phyloP scores from a whole-genome alignment of 148 eudicot genomes.

The Selenicereus undatus region DNA sequence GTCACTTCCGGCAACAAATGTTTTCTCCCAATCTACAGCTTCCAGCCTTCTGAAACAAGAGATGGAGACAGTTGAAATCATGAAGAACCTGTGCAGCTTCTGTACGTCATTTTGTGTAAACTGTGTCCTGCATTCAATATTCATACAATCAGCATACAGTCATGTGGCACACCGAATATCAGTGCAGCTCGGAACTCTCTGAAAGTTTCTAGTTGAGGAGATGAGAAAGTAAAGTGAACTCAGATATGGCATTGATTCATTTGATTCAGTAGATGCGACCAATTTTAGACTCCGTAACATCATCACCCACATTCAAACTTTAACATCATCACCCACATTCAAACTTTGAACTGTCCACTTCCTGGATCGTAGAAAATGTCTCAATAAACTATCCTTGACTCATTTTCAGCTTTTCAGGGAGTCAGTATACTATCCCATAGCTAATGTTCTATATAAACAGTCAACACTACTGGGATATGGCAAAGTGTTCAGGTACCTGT shows the following conservation, averaged over 20 bases:
- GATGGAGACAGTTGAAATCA: constrained; percentile 14
- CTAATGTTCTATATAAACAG: too few relatives aligned
- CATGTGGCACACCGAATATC: neutral
- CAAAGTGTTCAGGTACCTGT: too few relatives aligned
- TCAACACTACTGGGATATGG: too few relatives aligned
- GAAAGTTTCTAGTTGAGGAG: neutral
- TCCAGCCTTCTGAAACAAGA: constrained; percentile 14
- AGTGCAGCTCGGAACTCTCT: too few relatives aligned
- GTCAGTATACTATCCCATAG: too few relatives aligned
- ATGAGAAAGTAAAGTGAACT: neutral
- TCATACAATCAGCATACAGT: neutral
- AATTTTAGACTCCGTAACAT: neutral
- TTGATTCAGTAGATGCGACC: neutral
- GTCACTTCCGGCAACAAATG: constrained; percentile 36
- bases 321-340: neutral
- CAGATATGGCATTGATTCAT: neutral
- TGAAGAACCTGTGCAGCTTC: constrained; percentile 21
- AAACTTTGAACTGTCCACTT: too few relatives aligned
- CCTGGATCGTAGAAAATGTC: too few relatives aligned
- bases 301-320: neutral
- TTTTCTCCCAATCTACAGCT: constrained; percentile 35
- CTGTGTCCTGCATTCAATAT: constrained; percentile 16
- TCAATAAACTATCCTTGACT: too few relatives aligned
- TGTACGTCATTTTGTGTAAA: constrained; percentile 19
- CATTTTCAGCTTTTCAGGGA: too few relatives aligned